Conservation (phyloP, 148 eudicot species). For the Pharnaceum exiguum region DNA sequence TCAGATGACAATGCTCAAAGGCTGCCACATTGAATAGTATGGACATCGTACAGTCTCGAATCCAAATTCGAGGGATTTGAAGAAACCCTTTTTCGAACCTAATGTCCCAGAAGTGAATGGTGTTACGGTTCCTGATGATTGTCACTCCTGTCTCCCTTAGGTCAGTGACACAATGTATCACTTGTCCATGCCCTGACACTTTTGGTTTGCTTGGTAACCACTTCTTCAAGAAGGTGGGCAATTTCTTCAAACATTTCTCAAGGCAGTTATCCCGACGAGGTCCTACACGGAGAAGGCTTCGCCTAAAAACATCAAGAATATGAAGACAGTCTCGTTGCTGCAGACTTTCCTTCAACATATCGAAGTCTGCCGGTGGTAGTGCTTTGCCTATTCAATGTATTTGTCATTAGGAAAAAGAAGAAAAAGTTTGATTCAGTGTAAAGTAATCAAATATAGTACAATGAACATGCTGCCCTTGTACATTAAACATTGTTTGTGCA, state of each 20-base stretch:
- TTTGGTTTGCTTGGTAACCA: slow-evolving; percentile 35
- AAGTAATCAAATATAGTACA: too few relatives aligned
- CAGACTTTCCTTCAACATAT: not conserved
- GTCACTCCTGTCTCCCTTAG: slow-evolving; percentile 55
- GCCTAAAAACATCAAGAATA: slow-evolving; percentile 25
- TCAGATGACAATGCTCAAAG: slow-evolving; percentile 39
- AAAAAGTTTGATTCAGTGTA: too few relatives aligned
- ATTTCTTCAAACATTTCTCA: slow-evolving; percentile 9
- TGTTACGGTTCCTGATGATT: slow-evolving; percentile 44
- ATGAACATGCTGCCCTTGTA: too few relatives aligned
- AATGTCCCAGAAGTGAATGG: slow-evolving; percentile 59
- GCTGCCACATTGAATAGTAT: slow-evolving; percentile 57
- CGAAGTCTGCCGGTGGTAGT: slow-evolving; percentile 25
- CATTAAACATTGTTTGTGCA: too few relatives aligned
- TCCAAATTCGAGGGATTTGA: slow-evolving; percentile 24
- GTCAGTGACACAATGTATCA: slow-evolving; percentile 57
- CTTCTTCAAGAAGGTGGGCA: slow-evolving; percentile 13
- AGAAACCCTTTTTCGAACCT: slow-evolving; percentile 51
- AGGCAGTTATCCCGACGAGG: not conserved
- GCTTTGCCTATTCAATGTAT: slow-evolving; percentile 34
- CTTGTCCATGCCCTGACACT: slow-evolving; percentile 34
- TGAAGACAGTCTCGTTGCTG: slow-evolving; percentile 10
- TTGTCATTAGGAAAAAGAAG: too few relatives aligned
- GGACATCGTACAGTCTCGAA: slow-evolving; percentile 21
- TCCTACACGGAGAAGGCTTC: slow-evolving; percentile 10